Evolutionary conservation across 2,329 filamentous ascomycete genomes (phyloP), one percentile per base, ranked within the genome.

Genomic region (Pyrenophora tritici-repentis): DNA sequence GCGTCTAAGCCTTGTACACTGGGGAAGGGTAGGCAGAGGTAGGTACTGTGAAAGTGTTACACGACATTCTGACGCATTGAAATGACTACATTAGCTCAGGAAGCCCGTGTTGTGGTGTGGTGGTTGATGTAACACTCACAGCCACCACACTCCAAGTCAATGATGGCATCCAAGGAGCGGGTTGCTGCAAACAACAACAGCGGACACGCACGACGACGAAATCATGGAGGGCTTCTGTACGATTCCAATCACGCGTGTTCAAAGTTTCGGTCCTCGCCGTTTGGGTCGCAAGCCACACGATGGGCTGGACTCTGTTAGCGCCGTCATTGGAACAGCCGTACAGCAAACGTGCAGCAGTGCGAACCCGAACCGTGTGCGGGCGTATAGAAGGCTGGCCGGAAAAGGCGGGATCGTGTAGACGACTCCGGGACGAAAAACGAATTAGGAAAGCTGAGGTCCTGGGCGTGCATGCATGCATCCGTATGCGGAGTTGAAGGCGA

Each of bases 221-320:
- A 12, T 36, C 34, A 4, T 16, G 18, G 16, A 17, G 17, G 41
- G 35, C 31, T n/a, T 13, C n/a, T 26, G 3, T 18, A 18, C 33
- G 16, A 3, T 35, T 17, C 50, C 41, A 55, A 52, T 42, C 42
- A 53, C 22, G 29, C 4, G 29, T 34, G 37, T 31, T 16, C 42
- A 16, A 51, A 17, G 37, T 33, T 44, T 60, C 59, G 53, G 61
- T 45, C 47, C 48, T 55, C 33, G 26, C 46, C 53, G 55, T 56
- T 56, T 46, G 56, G 47, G 49, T 59, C 65, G 66, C 65, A 65
- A 66, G 65, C 66, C 66, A 69, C 63, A 39, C 49, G 34, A 50
- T 38, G 59, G 63, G 63, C 63, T 67, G 60, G 66, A 63, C 47
- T 50, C n/a, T 34, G 39, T 44, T 54, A 60, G 53, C 53, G 47